These are phyloP conservation scores for Geranium incanum DNA, from an alignment of 441 rosid species.

Conservation along the genomic window DNA sequence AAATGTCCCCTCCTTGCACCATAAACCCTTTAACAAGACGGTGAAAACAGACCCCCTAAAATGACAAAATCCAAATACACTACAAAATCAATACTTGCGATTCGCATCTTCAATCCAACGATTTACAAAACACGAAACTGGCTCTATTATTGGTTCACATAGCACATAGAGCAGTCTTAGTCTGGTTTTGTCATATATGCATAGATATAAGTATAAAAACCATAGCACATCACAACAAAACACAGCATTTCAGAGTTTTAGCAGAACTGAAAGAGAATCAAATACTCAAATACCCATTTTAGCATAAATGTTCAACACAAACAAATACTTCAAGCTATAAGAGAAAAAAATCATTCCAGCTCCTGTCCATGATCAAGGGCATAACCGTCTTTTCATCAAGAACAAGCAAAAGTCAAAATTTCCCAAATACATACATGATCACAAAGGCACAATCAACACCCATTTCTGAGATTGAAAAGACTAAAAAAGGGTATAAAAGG, in stretches of 20 bases:
- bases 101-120: neutral
- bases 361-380: neutral
- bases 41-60: conserved; percentile 74
- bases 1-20: conserved; percentile 92
- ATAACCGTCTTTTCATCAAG: conserved; percentile 1
- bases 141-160: too few species aligned
- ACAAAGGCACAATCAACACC: conserved; percentile 1
- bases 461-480: neutral
- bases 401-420: conserved; percentile 9
- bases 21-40: conserved; percentile 79
- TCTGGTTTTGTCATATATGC: neutral
- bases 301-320: too few species aligned
- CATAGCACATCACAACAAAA: neutral
- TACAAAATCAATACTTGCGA: neutral
- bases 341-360: neutral
- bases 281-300: neutral
- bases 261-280: neutral
- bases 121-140: neutral
- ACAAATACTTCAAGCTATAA: too few species aligned
- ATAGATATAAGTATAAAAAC: neutral
- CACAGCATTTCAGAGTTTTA: neutral
- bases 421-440: conserved; percentile 8
- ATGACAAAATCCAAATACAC: conserved; percentile 15
- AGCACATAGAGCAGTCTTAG: neutral
- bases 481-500: neutral